These are phyloP conservation scores for Rhizopus arrhizus DNA, from an alignment of 371 early-diverging fungal genomes.

Conservation along the genomic window DNA sequence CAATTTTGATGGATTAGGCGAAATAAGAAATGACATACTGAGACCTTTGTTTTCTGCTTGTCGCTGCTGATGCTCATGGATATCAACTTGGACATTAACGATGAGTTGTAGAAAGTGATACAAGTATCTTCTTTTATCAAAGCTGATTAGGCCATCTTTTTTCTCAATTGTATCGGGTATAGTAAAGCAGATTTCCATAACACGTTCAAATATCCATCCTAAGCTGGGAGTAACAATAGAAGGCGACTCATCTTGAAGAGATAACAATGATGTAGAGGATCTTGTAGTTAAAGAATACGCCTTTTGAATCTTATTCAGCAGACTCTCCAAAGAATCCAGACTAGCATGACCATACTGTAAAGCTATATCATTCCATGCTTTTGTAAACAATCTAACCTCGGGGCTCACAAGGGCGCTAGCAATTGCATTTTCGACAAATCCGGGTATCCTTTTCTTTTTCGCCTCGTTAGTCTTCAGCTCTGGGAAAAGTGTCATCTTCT, in stretches of 20 bases:
- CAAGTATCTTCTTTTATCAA: slow-evolving; percentile 73
- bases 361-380: slow-evolving; percentile 72
- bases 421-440: slow-evolving; percentile 78
- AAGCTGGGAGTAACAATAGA: slow-evolving; percentile 45
- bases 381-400: slow-evolving; percentile 69
- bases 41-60: slow-evolving; percentile 6
- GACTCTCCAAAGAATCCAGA: slow-evolving; percentile 64
- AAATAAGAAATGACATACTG: slow-evolving; percentile 27
- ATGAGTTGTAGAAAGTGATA: slow-evolving; percentile 65
- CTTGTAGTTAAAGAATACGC: background rate
- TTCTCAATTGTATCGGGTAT: slow-evolving; percentile 51
- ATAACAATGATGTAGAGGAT: slow-evolving; percentile 9
- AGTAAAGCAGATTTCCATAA: slow-evolving; percentile 31
- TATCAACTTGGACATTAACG: slow-evolving; percentile 40
- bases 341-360: slow-evolving; percentile 45
- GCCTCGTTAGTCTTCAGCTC: slow-evolving; percentile 34
- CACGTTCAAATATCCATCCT: slow-evolving; percentile 61
- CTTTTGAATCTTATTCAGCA: slow-evolving; percentile 21
- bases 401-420: slow-evolving; percentile 79
- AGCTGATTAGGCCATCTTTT: slow-evolving; percentile 58
- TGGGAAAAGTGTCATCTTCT: slow-evolving; percentile 35
- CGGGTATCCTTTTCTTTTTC: slow-evolving; percentile 55
- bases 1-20: slow-evolving; percentile 25
- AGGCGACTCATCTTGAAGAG: background rate
- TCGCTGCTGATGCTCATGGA: slow-evolving; percentile 21